Percentiles rank a stretch among this genome's conserved stretches.
phyloP scores from a whole-genome alignment of 1,284 basidiomycete species.

The Meripilus lineatus region DNA sequence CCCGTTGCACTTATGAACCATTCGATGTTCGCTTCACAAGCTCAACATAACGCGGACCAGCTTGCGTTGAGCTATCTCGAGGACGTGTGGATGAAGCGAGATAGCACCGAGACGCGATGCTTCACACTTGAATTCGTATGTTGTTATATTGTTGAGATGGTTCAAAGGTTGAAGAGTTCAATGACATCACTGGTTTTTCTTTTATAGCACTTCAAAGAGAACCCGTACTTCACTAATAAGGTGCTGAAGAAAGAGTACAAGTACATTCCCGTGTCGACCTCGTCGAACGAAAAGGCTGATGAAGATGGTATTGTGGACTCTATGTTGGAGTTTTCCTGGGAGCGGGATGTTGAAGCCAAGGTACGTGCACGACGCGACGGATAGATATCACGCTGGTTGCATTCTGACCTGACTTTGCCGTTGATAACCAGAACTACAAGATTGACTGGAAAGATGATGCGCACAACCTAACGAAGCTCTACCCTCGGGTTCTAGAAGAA shows the following conservation, averaged over 20 bases:
- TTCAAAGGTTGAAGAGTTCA: background rate
- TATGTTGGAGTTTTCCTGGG: slow-evolving; percentile 76
- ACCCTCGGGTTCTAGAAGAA: slow-evolving; percentile 62
- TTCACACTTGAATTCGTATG: slow-evolving; percentile 79
- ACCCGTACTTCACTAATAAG: slow-evolving; percentile 72
- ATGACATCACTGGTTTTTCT: background rate
- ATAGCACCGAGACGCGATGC: slow-evolving; percentile 60
- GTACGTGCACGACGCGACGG: slow-evolving; percentile 40
- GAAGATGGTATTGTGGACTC: slow-evolving; percentile 67
- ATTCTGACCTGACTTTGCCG: slow-evolving; percentile 7
- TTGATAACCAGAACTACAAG: slow-evolving; percentile 46
- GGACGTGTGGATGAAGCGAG: slow-evolving; percentile 73
- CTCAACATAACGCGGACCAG: slow-evolving; percentile 66
- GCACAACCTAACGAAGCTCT: slow-evolving; percentile 71
- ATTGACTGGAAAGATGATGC: slow-evolving; percentile 82
- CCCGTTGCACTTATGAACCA: slow-evolving; percentile 73
- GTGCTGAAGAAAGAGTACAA: slow-evolving; percentile 79
- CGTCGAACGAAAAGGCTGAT: slow-evolving; percentile 54
- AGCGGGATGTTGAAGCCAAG: slow-evolving; percentile 59
- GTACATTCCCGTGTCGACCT: slow-evolving; percentile 51
- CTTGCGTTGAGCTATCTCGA: slow-evolving; percentile 72
- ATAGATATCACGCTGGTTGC: slow-evolving; percentile 2
- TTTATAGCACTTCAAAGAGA: slow-evolving; percentile 72
- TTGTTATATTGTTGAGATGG: slow-evolving; percentile 15
- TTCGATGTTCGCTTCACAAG: slow-evolving; percentile 51